A percentile compares a stretch with the other conserved stretches of the same genome.
Conservation (phyloP, 495 filamentous ascomycete genomes). For the Penicillium antarcticum region DNA sequence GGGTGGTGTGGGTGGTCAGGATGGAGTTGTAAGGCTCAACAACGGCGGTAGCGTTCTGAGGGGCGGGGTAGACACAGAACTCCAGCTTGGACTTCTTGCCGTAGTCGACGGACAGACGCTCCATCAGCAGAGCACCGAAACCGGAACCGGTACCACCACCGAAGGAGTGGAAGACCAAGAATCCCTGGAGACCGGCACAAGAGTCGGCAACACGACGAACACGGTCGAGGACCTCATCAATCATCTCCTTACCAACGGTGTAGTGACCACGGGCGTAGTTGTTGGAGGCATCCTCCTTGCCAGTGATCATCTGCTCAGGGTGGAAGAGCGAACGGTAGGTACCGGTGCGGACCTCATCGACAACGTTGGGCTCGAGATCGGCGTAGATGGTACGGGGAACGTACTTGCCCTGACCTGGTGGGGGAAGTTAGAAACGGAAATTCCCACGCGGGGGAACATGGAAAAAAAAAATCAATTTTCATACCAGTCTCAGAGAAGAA, state of each 20-base stretch:
- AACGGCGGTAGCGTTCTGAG: slow-evolving; percentile 92
- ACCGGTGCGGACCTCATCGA: slow-evolving; percentile 98
- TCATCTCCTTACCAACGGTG: slow-evolving; percentile 97
- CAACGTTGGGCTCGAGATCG: slow-evolving; percentile 99
- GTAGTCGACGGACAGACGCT: slow-evolving; percentile 95
- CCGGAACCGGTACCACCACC: slow-evolving; percentile 98
- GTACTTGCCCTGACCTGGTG: slow-evolving; percentile 91
- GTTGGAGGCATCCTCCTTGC: slow-evolving; percentile 99
- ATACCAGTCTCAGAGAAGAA: slow-evolving; percentile 99
- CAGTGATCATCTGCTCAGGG: slow-evolving; percentile 98
- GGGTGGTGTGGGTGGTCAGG: slow-evolving; percentile 95
- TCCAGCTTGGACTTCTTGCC: slow-evolving; percentile 99
- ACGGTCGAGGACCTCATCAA: slow-evolving; percentile 95
- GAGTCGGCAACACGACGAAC: slow-evolving; percentile 93
- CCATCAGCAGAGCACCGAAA: slow-evolving; percentile 96
- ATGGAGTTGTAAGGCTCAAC: slow-evolving; percentile 99
- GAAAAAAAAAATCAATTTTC: slow-evolving; percentile 11
- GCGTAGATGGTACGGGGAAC: slow-evolving; percentile 98
- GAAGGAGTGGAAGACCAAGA: slow-evolving; percentile 99
- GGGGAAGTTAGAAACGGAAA: slow-evolving; percentile 15
- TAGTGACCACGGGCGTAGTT: slow-evolving; percentile 99
- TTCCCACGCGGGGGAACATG: slow-evolving; percentile 6
- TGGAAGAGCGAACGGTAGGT: slow-evolving; percentile 95
- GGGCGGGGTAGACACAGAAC: slow-evolving; percentile 97
- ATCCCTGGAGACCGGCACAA: slow-evolving; percentile 96